Evolutionary conservation across 1,284 basidiomycete species (phyloP), one percentile per base, ranked within the genome.

Genomic region (Cryptococcus wingfieldii): DNA sequence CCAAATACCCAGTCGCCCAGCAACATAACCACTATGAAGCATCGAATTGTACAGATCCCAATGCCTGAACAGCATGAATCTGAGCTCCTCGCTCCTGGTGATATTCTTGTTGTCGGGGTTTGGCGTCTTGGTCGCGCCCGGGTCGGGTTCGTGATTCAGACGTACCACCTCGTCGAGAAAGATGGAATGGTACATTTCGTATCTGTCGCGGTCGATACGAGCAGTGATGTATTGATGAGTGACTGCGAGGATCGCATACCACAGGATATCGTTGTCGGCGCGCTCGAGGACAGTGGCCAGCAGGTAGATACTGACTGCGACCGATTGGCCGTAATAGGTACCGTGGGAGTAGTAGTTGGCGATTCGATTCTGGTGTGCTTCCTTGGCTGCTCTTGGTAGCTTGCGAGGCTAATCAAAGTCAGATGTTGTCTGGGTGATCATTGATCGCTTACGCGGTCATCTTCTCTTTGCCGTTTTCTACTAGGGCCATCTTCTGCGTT

Each of bases 21-120:
- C 95, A 14, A 99, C 88, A 69, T 98, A 99, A 61, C 88, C 88
- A 1, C 93, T 96, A 73, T 99, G 95, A 70, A 89, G 88, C 95
- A 99, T 98, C 12, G 92, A 86, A 69, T 97, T 93, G 71, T 98
- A 98, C 42, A 99, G 77, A 48, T 87, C 96, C 96, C 96, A 99
- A 77, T 98, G 96, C 51, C 95, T 83, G 74, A 96, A 95, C 48
- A 98, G 81, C 75, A 88, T 92, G 74, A 99, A 98, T 12, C 96
- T 83, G 52, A 96, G 80, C 72, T 98, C 93, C 50, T 93, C 90
- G 37, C 84, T 86, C 38, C 84, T 80, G 38, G 89, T 83, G 55
- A 97, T 85, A 34, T 85, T 85, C 54, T 83, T 80, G 71, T 97
- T 91, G 64, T 96, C 92, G 0, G 80, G 78, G 55, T 78, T 71